Base-by-base conservation (phyloP, 805 yeast genomes). In the Wilhelminamyces savonicus region DNA sequence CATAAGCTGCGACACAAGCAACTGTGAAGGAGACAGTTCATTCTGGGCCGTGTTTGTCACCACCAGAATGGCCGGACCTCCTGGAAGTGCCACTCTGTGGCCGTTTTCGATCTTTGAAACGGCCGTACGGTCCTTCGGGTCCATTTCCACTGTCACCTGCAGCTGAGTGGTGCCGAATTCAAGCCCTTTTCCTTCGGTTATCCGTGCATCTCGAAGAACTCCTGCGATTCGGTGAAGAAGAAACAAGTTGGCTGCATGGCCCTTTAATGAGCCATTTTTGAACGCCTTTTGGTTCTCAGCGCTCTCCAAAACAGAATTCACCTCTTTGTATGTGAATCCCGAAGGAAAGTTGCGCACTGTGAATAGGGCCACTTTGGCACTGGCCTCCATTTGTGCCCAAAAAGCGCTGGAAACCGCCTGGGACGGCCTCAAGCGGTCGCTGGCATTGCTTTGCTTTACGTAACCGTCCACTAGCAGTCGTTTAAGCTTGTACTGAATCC, bases 1-100 rank as follows among this genome's bases (percentile, higher is more conserved):
- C 98, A 90, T 90, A 28, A 82, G 52, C 49, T 90, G 94, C 1
- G 90, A 70, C 2, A 90, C 97, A 16, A 90, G 60, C 2, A 63
- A 45, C 23, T 74, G 76, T 0, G 95, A 77, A 21, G 63, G 56
- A 0, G 76, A 52, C 22, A 37, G 40, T n/a, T 19, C 21, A 21
- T 41, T 37, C 29, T 48, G 54, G n/a, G 35, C 37, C 5, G 30
- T 30, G 12, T 42, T 43, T 7, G 28, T 29, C 8, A 37, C 24
- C 17, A 42, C 14, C 5, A 40, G 21, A 6, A 43, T 33, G 13
- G 35, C 31, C 3, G 48, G 43, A 12, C 6, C 9, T 3, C 24
- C 14, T 13, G 11, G 16, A 6, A 5, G 16, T 9, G 15, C 24
- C 7, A n/a, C n/a, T 13, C 6, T 11, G 13, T 7, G 15, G 12